Conservation (phyloP, 306 rosid species). For the Quercus gilva region DNA sequence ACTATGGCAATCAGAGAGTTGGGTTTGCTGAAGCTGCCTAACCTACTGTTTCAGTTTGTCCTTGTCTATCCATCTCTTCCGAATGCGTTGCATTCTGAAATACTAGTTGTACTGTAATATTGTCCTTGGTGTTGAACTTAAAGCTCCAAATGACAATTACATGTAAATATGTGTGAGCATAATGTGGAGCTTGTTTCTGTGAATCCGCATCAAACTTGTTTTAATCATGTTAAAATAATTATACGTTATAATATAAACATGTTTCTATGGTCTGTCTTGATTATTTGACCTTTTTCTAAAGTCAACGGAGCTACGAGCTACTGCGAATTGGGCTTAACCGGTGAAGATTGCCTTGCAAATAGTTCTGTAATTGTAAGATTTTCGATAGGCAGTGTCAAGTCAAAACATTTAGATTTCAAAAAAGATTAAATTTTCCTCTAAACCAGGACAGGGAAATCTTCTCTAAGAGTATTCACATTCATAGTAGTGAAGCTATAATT, state of each 20-base stretch:
- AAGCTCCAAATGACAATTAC: neutral
- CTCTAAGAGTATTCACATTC: too few species aligned
- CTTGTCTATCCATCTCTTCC: neutral
- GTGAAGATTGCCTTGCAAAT: too few species aligned
- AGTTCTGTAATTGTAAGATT: too few species aligned
- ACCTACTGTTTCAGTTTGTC: neutral
- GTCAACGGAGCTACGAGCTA: too few species aligned
- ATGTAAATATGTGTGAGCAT: constrained; percentile 22
- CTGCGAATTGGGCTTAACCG: too few species aligned
- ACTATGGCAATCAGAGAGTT: constrained; percentile 54
- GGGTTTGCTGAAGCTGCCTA: constrained; percentile 75
- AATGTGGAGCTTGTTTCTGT: neutral
- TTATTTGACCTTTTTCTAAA: neutral
- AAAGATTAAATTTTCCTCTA: too few species aligned
- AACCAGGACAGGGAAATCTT: too few species aligned
- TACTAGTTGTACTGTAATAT: neutral
- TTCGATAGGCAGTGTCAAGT: too few species aligned
- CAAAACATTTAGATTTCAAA: neutral
- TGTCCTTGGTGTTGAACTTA: neutral
- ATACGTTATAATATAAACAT: neutral
- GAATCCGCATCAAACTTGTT: neutral
- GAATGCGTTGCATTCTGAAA: neutral
- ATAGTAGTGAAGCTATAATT: too few species aligned
- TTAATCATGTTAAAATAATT: neutral
- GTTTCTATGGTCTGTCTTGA: neutral